Evolutionary conservation across 2,329 filamentous ascomycete species (phyloP), one percentile per base, ranked within the genome.

Genomic region (Clonostachys sp.): DNA sequence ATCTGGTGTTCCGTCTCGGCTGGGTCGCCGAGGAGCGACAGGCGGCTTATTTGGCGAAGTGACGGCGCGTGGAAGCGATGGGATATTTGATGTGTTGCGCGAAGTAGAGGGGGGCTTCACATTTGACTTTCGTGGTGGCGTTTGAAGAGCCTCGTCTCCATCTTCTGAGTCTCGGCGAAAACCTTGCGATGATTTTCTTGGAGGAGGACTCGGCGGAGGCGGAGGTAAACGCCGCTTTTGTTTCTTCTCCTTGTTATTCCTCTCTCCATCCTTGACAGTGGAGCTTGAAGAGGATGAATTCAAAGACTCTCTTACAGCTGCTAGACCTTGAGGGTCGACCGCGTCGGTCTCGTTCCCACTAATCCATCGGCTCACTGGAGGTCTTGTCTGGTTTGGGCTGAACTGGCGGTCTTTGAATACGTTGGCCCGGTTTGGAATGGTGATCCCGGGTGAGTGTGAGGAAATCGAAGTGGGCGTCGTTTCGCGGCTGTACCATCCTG

Each of bases 391-490:
- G 43, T 73, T 68, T 42, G 77, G 81, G 57, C 80, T 85, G 47
- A 66, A 67, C 61, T 82, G 79, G 55, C 74, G 74, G 49, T 64
- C 59, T 55, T 75, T 74, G n/a, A 71, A 62, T 44, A 70, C 66
- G 24, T 63, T 74, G 54, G 60, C 72, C 51, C 66, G 73, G 51
- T 62, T 71, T 46, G 66, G 79, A 51, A 58, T 75, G 61, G 81
- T 65, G 5, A 85, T 63, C 4, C 80, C 77, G 5, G 87, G 85
- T 14, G 86, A 91, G 56, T 86, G 84, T 2, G 87, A 91, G 8
- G 84, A 86, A 52, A 87, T 83, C 10, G 87, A 91, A 5, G 86
- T 90, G 7, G 87, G 87, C 4, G 87, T 91, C 1, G 87, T 90
- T 50, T 87, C 86, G 52, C 87, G 78, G 59, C 87, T 91, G 64